phyloP scores from a whole-genome alignment of 345 rosid species.

The Euphorbia tirucalli region DNA sequence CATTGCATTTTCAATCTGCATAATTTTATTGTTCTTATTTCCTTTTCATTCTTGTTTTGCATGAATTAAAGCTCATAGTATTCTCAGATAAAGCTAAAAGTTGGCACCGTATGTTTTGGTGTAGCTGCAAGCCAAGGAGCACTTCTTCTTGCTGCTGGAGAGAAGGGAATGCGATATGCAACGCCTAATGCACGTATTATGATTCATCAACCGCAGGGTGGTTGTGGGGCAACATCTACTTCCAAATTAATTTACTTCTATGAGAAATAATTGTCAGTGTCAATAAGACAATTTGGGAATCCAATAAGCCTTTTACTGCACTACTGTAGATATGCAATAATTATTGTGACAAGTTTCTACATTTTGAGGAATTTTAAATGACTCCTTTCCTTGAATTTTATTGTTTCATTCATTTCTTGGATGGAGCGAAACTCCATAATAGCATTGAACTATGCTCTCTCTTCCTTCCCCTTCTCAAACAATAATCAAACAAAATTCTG shows the following conservation, averaged over 20 bases:
- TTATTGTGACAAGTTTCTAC: background rate
- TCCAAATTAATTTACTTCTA: background rate
- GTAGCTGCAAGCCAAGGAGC: constrained; percentile 97
- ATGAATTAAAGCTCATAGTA: constrained; percentile 7
- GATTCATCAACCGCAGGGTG: constrained; percentile 92
- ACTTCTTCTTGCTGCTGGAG: constrained; percentile 92
- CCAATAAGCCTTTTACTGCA: background rate
- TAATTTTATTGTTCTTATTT: background rate
- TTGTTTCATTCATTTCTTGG: background rate
- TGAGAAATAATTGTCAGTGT: background rate
- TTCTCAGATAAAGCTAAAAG: constrained; percentile 84
- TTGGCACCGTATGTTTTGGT: constrained; percentile 92
- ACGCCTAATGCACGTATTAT: constrained; percentile 96
- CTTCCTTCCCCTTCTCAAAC: background rate
- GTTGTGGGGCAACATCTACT: constrained; percentile 67
- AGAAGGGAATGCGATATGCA: constrained; percentile 93
- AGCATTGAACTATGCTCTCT: background rate
- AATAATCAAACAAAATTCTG: background rate
- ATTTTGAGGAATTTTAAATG: background rate
- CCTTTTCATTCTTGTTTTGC: background rate
- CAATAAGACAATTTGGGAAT: constrained; percentile 5
- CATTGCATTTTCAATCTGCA: background rate
- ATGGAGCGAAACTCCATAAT: background rate
- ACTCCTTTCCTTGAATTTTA: background rate
- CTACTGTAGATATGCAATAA: background rate